Evolutionary conservation across 1,139 yeast species (phyloP).

Genomic region (Geotrichum klebahnii): DNA sequence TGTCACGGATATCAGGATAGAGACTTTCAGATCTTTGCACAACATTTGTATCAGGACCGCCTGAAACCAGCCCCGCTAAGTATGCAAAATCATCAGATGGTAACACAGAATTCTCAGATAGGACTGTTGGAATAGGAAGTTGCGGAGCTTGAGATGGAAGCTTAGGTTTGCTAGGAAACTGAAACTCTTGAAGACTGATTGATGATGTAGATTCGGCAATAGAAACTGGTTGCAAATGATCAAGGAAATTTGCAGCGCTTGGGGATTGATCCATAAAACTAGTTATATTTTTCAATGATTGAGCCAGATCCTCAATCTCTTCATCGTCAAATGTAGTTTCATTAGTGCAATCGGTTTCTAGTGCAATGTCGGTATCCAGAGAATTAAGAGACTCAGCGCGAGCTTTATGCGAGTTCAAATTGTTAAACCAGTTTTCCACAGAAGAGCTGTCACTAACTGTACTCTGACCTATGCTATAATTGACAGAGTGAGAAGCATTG

Average conservation of each 20-base stretch:
- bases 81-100: conserved; percentile 20
- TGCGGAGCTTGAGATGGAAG: neutral
- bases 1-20: conserved; percentile 14
- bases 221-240: neutral
- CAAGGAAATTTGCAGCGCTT: neutral
- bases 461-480: conserved; percentile 4
- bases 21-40: neutral
- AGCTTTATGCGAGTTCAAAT: neutral
- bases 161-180: neutral
- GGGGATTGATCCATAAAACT: conserved; percentile 1
- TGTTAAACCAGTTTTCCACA: conserved; percentile 14
- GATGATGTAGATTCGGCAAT: neutral
- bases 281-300: conserved; percentile 6
- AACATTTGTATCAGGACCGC: neutral
- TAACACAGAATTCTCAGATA: conserved; percentile 9
- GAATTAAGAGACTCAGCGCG: conserved; percentile 15
- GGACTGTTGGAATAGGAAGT: neutral
- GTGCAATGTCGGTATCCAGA: conserved; percentile 9
- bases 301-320: conserved; percentile 9
- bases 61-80: conserved; percentile 13
- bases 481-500: neutral
- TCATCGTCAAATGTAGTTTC: conserved; percentile 20
- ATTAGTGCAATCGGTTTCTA: conserved; percentile 12
- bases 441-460: conserved; percentile 10
- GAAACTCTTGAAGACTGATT: neutral